Evolutionary conservation across 495 filamentous ascomycete species (phyloP), one percentile per base, ranked within the genome.

Genomic region (Aspergillus sclerotiicarbonarius): DNA sequence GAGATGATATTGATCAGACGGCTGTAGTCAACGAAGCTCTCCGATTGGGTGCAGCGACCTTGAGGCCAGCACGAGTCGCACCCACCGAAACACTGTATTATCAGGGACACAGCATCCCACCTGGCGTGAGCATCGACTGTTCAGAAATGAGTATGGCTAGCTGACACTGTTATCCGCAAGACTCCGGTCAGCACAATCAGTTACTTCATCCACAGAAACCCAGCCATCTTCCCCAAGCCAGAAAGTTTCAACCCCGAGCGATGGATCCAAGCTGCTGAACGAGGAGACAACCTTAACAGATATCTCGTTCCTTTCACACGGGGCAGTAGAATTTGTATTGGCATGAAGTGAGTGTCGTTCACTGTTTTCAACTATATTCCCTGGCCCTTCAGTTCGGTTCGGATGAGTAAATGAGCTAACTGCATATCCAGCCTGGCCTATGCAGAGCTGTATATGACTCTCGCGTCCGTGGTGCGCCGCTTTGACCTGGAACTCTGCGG

Each of bases 121-220:
- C 67, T 19, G 62, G 29, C 12, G 56, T 41, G 12, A 47, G 44
- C 4, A 21, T 5, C 41, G 7, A 2, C 50, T 65, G 57, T 69
- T 49, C 18, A 9, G 16, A 18, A 1, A 19, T 10, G 8, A 16
- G 37, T 7, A 35, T 50, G 4, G 4, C 74, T 77, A 19, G 10
- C 65, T 70, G 25, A 65, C 67, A 0, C 8, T 44, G 20, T 4
- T 4, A 8, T n/a, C 3, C 33, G 29, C 67, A 8, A 74, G 12
- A 76, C 72, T 4, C 72, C 76, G 0, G 68, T 81, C 20, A 68
- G 69, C 35, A 80, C 76, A 69, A 71, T 71, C 8, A 61, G 64
- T 6, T 69, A 66, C 51, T 68, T 73, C 54, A 62, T 74, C n/a
- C 78, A 78, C 55, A 67, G 64, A 47, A 65, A 80, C 54, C 61